Conservation (phyloP, 257 asterid genomes). For the Solanum rostratum region DNA sequence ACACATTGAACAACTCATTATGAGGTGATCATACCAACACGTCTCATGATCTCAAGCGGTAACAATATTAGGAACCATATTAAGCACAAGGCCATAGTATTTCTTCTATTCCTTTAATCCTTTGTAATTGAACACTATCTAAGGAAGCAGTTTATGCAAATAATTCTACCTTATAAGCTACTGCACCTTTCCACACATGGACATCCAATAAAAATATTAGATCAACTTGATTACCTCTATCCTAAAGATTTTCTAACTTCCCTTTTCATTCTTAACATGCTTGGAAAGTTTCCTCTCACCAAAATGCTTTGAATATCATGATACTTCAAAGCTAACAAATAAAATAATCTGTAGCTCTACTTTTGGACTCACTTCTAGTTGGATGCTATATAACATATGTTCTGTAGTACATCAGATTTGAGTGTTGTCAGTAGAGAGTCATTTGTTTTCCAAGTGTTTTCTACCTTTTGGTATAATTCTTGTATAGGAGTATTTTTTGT, state of each 20-base stretch:
- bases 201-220: not conserved
- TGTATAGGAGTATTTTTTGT: not conserved
- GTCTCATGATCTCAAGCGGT: not conserved
- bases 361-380: not conserved
- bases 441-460: not conserved
- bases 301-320: not conserved
- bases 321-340: not conserved
- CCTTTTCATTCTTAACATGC: not conserved
- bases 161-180: not conserved
- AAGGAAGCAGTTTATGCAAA: not conserved
- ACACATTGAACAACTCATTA: not conserved
- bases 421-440: not conserved
- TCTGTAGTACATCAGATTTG: not conserved
- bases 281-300: not conserved
- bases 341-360: not conserved
- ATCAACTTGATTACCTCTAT: not conserved
- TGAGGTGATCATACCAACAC: not conserved
- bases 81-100: not conserved
- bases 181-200: not conserved
- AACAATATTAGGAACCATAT: not conserved
- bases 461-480: not conserved
- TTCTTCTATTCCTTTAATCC: not conserved
- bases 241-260: not conserved
- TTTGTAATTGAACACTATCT: not conserved
- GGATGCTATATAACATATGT: not conserved